These are phyloP conservation scores for Ramularia endophylla DNA, from an alignment of 2,329 filamentous ascomycete species.

Conservation along the genomic window DNA sequence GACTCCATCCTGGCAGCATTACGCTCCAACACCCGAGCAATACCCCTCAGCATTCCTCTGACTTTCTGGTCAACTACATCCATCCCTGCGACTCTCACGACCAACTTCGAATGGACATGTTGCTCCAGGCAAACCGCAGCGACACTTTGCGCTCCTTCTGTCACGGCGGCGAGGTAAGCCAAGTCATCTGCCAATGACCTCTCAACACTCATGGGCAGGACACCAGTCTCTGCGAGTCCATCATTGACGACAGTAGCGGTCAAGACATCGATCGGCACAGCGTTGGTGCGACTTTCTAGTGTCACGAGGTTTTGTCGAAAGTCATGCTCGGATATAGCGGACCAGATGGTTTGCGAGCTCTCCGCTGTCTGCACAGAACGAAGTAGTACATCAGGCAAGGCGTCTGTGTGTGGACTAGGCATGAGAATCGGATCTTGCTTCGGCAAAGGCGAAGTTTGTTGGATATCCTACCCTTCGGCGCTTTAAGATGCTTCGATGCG, in stretches of 20 bases:
- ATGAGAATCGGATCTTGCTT: too few species aligned
- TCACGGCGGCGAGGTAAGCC: constrained; percentile 11
- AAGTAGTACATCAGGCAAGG: not conserved
- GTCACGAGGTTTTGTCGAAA: constrained; percentile 9
- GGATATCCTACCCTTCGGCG: too few species aligned
- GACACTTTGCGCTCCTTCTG: constrained; percentile 12
- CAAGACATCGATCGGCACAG: constrained; percentile 11
- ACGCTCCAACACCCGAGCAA: constrained; percentile 3
- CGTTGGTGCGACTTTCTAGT: constrained; percentile 12
- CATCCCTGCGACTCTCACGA: constrained; percentile 11
- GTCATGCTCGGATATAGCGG: constrained; percentile 4
- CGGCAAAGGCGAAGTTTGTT: too few species aligned
- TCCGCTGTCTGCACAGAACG: constrained; percentile 6
- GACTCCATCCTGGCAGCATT: not conserved
- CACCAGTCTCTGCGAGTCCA: not conserved
- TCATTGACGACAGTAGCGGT: constrained; percentile 1
- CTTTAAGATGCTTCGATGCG: too few species aligned
- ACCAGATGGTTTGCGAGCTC: constrained; percentile 8
- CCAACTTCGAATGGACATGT: constrained; percentile 1
- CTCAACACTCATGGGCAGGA: constrained; percentile 6
- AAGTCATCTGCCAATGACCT: constrained; percentile 12
- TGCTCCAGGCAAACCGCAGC: constrained; percentile 13
- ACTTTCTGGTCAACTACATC: constrained; percentile 9
- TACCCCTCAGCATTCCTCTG: constrained; percentile 5
- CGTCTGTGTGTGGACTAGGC: too few species aligned